Percentiles rank a stretch among this genome's conserved stretches.
Conservation (phyloP, 2,329 filamentous ascomycete species). For the Claviceps capensis region DNA sequence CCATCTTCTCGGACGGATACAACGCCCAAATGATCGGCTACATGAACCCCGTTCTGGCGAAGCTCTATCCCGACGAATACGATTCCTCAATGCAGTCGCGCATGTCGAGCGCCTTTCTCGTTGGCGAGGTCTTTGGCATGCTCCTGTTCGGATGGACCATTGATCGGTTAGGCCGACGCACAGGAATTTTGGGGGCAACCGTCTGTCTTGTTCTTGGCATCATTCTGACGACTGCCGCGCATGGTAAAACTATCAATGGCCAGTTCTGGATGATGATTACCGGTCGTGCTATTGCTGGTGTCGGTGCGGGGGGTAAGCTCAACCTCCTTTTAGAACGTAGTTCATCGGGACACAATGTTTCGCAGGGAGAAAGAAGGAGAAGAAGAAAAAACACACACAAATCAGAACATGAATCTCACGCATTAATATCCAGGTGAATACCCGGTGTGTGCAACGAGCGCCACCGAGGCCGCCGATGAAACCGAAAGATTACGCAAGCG, state of each 20-base stretch:
- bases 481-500: constrained; percentile 12
- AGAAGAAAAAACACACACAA: neutral
- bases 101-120: constrained; percentile 25
- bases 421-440: constrained; percentile 13
- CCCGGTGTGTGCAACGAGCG: constrained; percentile 15
- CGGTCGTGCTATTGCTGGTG: constrained; percentile 31
- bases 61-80: constrained; percentile 19
- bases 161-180: constrained; percentile 31
- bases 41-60: constrained; percentile 19
- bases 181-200: constrained; percentile 30
- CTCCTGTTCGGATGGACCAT: constrained; percentile 26
- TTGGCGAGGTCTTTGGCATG: constrained; percentile 29
- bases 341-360: too few relatives aligned
- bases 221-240: constrained; percentile 28
- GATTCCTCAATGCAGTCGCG: constrained; percentile 22
- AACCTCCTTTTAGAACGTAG: too few relatives aligned
- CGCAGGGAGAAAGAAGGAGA: neutral
- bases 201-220: constrained; percentile 31
- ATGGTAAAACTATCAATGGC: constrained; percentile 26
- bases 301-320: constrained; percentile 25
- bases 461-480: constrained; percentile 17
- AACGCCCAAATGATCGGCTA: constrained; percentile 20
- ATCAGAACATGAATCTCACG: neutral
- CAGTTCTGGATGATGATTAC: constrained; percentile 39
- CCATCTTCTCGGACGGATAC: constrained; percentile 21